phyloP scores from a whole-genome alignment of 2,329 filamentous ascomycete genomes.

The Aspergillus viridinutans region DNA sequence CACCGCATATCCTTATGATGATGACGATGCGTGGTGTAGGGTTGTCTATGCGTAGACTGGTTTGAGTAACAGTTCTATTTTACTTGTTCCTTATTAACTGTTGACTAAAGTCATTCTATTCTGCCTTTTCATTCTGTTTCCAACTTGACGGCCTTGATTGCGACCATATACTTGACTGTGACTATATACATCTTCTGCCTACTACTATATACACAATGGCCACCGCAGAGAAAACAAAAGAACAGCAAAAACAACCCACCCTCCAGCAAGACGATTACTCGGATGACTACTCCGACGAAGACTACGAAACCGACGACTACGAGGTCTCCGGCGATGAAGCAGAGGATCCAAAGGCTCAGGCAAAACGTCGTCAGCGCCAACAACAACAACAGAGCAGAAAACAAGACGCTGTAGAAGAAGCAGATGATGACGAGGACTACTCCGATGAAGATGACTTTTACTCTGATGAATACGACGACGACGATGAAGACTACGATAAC shows the following conservation, averaged over 20 bases:
- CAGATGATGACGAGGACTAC: constrained; percentile 27
- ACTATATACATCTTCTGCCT: neutral
- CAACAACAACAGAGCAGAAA: constrained; percentile 22
- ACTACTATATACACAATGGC: constrained; percentile 19
- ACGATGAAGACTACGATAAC: constrained; percentile 20
- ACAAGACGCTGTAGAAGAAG: constrained; percentile 28
- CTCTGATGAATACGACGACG: constrained; percentile 30
- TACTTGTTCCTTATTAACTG: too few relatives aligned
- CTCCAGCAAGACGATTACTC: constrained; percentile 24
- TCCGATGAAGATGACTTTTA: constrained; percentile 4
- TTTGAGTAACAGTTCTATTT: too few relatives aligned
- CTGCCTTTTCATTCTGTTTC: neutral
- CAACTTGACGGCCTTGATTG: neutral
- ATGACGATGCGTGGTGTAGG: too few relatives aligned
- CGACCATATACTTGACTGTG: neutral
- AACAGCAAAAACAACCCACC: constrained; percentile 16
- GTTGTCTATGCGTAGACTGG: too few relatives aligned
- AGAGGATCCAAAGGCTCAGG: constrained; percentile 9
- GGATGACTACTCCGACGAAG: constrained; percentile 18
- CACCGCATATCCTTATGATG: too few relatives aligned
- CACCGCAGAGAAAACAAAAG: constrained; percentile 26
- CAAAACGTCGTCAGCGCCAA: constrained; percentile 17
- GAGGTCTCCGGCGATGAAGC: constrained; percentile 21
- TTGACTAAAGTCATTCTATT: neutral
- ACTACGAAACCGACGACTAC: constrained; percentile 30